Evolutionary conservation across 768 basidiomycete species (phyloP).

Genomic region (Amanita molliuscula): DNA sequence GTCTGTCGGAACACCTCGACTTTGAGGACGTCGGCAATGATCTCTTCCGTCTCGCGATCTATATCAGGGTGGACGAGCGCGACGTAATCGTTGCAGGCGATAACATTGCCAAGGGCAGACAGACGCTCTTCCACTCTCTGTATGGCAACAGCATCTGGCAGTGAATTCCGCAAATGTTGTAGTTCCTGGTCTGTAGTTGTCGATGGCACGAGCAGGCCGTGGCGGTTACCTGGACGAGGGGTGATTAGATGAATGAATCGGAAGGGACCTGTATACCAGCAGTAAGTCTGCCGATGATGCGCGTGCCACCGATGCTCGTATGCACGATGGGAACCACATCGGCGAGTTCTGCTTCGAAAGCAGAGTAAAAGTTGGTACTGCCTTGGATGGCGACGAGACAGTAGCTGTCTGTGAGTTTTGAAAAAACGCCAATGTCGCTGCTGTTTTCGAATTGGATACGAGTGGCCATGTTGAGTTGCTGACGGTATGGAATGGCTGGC

Average conservation of each 20-base stretch:
- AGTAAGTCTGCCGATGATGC: conserved; percentile 87
- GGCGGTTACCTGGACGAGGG: conserved; percentile 74
- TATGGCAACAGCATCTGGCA: conserved; percentile 88
- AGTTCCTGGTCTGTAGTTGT: conserved; percentile 97
- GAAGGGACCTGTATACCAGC: conserved; percentile 46
- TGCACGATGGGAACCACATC: conserved; percentile 95
- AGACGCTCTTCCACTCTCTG: conserved; percentile 96
- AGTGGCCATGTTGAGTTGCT: conserved; percentile 30
- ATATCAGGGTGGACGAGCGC: conserved; percentile 97
- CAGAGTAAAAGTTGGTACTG: conserved; percentile 96
- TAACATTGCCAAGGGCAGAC: conserved; percentile 95
- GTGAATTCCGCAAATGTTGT: conserved; percentile 91
- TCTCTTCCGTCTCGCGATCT: conserved; percentile 98
- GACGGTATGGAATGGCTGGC: neutral
- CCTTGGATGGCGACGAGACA: conserved; percentile 91
- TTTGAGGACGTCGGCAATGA: conserved; percentile 98
- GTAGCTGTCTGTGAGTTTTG: conserved; percentile 97
- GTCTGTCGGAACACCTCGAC: conserved; percentile 99
- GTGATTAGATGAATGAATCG: neutral
- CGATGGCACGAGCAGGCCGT: conserved; percentile 92
- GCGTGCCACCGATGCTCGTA: conserved; percentile 88
- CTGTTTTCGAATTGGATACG: conserved; percentile 88
- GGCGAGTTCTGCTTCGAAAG: conserved; percentile 89
- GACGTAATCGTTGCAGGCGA: conserved; percentile 98
- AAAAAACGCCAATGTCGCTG: conserved; percentile 93